Conservation (phyloP, 768 basidiomycete species). For the Phlegmacium glaucopus region DNA sequence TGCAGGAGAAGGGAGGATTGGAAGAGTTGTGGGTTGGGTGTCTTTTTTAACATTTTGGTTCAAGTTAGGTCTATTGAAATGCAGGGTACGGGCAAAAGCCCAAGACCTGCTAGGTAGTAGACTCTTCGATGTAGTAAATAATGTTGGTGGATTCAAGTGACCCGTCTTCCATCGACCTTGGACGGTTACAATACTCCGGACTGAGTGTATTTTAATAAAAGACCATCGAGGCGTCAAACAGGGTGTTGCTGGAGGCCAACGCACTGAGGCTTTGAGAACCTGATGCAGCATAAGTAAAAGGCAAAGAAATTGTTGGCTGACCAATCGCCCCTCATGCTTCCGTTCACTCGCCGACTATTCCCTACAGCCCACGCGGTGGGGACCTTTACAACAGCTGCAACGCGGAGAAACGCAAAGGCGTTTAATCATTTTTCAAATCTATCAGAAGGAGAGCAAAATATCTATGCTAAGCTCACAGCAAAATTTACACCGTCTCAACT, state of each 20-base stretch:
- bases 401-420: conserved; percentile 15
- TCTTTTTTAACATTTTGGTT: conserved; percentile 9
- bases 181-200: not conserved
- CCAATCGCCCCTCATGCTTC: conserved; percentile 22
- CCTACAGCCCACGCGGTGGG: conserved; percentile 22
- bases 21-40: conserved; percentile 31
- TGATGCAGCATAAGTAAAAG: conserved; percentile 1
- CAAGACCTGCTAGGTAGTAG: not conserved
- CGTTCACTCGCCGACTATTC: conserved; percentile 34
- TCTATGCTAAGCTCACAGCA: conserved; percentile 67
- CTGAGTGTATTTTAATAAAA: not conserved
- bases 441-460: conserved; percentile 65
- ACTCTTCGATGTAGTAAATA: not conserved
- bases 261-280: not conserved
- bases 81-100: conserved; percentile 1
- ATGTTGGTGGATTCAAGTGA: not conserved
- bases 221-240: not conserved
- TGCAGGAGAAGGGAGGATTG: conserved; percentile 59
- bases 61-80: conserved; percentile 4
- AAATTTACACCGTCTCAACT: conserved; percentile 79
- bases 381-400: conserved; percentile 25
- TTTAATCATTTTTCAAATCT: conserved; percentile 22
- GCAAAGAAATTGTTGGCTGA: conserved; percentile 7
- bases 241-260: not conserved
- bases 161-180: not conserved